Evolutionary conservation across 306 rosid species (phyloP), one percentile per base, ranked within the genome.

Genomic region (Inga oerstediana): DNA sequence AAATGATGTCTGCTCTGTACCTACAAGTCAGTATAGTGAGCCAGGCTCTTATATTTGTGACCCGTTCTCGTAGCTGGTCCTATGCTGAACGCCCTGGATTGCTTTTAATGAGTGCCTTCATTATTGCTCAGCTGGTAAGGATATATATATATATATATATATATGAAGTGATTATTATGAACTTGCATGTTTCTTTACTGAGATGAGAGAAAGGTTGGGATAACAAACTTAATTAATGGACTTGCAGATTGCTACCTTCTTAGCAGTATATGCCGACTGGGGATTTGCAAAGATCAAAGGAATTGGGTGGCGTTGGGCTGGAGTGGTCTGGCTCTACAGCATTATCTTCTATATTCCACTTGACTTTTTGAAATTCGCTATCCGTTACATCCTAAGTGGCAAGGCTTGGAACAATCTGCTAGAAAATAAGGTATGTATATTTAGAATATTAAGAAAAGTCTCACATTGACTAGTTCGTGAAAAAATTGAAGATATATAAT

Each of bases 1-100:
- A 97, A 74, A 79, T 85, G 90, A 97, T 86, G 81, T 92, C 97
- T 78, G 99, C 99, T 52, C 79, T 97, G 83, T 97, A 97, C 80
- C 91, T 97, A 56, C 99, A 97, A 97, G 99, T 97, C 75, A 97
- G 99, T 86, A 97, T 94, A 79, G 97, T 97, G 45, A 97, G 99
- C 84, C 99, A 97, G 82, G 97, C 99, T 61, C 91, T 97, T 81
- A 97, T 97, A 30, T 97, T 97, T 7, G 99, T 97, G 0, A 97
- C 99, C 51, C 92, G 98, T 52, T 97, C 99, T 0, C 97, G 99
- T 0, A 89, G 97, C 89, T 97, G 98, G 98, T 97, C 99, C 54
- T 97, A 4, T 9, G 0, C 88, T 3, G 99, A 94, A 86, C 97
- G 98, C 76, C 99, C 99, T 2, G 99, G 99, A 67, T 5, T 88